phyloP scores from a whole-genome alignment of 148 eudicot genomes.

The Camellia granthamiana region DNA sequence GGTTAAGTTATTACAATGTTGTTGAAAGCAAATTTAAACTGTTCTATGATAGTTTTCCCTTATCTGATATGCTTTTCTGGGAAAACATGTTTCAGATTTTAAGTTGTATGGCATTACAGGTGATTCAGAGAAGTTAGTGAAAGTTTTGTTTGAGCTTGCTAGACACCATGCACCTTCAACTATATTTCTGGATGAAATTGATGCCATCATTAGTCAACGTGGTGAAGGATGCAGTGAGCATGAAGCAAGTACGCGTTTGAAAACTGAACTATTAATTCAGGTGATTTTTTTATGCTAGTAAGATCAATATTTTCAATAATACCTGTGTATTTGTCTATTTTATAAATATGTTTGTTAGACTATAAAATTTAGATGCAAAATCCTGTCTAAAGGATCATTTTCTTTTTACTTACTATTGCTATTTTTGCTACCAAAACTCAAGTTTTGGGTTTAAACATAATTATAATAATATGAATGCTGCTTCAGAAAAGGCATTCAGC shows the following conservation, averaged over 20 bases:
- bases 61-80: not conserved
- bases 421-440: not conserved
- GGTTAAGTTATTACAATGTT: not conserved
- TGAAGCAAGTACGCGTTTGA: conserved; percentile 96
- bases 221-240: conserved; percentile 98
- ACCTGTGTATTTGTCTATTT: not conserved
- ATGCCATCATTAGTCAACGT: conserved; percentile 95
- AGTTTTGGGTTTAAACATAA: not conserved
- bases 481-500: too few relatives aligned
- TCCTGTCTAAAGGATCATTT: not conserved
- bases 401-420: not conserved
- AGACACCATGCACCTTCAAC: conserved; percentile 99
- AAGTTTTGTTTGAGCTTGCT: conserved; percentile 96
- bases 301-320: not conserved
- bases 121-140: conserved; percentile 92
- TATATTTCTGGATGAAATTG: conserved; percentile 95
- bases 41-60: not conserved
- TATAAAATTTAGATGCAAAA: not conserved
- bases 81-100: not conserved
- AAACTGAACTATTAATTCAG: conserved; percentile 96
- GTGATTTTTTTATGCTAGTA: conserved; percentile 29
- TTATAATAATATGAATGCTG: not conserved
- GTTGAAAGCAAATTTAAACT: not conserved
- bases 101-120: conserved; percentile 42
- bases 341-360: not conserved